These are phyloP conservation scores for Lagenidium sp. DNA, from an alignment of 352 stramenopile genomes.

Conservation along the genomic window DNA sequence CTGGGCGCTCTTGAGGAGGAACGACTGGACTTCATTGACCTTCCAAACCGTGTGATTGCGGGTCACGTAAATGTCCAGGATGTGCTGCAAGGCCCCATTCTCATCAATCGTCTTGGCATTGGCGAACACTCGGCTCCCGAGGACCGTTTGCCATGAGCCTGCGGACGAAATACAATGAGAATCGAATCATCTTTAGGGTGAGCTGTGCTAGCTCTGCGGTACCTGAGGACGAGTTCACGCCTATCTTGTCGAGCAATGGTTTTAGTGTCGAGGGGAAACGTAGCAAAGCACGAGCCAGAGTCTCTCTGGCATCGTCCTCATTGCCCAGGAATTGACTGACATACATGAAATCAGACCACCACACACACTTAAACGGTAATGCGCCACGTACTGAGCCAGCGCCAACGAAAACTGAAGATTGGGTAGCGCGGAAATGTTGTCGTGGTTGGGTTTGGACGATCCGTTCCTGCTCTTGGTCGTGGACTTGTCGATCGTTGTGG, in stretches of 20 bases:
- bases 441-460: background rate
- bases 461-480: background rate
- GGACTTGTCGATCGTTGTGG: conserved; percentile 1
- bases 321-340: conserved; percentile 60
- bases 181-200: too few species aligned
- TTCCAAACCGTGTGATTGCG: conserved; percentile 79
- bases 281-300: conserved; percentile 45
- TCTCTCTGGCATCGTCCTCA: conserved; percentile 42
- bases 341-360: background rate
- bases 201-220: too few species aligned
- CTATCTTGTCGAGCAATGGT: conserved; percentile 68
- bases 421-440: conserved; percentile 42
- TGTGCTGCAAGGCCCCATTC: conserved; percentile 48
- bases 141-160: conserved; percentile 65
- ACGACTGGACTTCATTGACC: conserved; percentile 64
- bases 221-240: conserved; percentile 56
- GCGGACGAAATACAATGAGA: background rate
- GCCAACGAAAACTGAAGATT: conserved; percentile 73
- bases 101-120: conserved; percentile 57
- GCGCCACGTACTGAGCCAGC: conserved; percentile 44
- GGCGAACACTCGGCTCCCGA: conserved; percentile 68
- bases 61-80: conserved; percentile 76
- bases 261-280: conserved; percentile 65
- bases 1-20: conserved; percentile 56
- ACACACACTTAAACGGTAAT: background rate